Base-by-base conservation (phyloP, 192 early-diverging fungal genomes). In the Coemansia sp. region DNA sequence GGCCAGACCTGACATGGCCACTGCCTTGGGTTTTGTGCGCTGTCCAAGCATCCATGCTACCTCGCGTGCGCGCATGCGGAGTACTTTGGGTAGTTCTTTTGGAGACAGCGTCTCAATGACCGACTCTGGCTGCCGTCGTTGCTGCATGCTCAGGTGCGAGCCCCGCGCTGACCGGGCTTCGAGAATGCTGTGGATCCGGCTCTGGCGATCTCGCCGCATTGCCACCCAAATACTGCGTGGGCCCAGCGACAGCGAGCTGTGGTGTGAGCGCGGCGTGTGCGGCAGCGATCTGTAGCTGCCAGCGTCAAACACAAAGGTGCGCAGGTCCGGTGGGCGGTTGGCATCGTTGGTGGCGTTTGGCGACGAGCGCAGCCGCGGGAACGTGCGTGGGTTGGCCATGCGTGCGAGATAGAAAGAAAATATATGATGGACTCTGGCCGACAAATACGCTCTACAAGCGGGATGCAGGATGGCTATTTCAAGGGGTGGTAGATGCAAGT, bases 51-150 rank as follows among this genome's bases (percentile, higher is more conserved):
- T 62, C 72, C 67, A 74, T 36, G 56, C 71, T 1, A 68, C 58
- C 2, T 80, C 78, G 62, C 71, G 70, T n/a, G 76, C 76, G 2
- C 70, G 67, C 40, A 58, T 12, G 15, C 76, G 66, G 47, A 79
- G 66, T 5, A 48, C 60, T 19, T 59, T 62, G 42, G 66, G 62
- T 15, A 72, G 38, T 4, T 72, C 66, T 34, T 65, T 68, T 23
- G 59, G 54, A 17, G 67, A 69, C 7, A 69, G 55, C 17, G 55
- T 22, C 23, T 46, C 60, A n/a, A 47, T 48, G 51, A 63, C 34
- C 22, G 61, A 54, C 38, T 25, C 61, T 22, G 61, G 40, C 40
- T 54, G 51, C 40, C 36, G 54, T 4, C 17, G 15, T 19, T 37
- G 57, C 17, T 59, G 36, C 25, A 28, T 28, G 49, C 36, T 15